These are phyloP conservation scores for Camelina hispida DNA, from an alignment of 345 rosid species.

Conservation along the genomic window DNA sequence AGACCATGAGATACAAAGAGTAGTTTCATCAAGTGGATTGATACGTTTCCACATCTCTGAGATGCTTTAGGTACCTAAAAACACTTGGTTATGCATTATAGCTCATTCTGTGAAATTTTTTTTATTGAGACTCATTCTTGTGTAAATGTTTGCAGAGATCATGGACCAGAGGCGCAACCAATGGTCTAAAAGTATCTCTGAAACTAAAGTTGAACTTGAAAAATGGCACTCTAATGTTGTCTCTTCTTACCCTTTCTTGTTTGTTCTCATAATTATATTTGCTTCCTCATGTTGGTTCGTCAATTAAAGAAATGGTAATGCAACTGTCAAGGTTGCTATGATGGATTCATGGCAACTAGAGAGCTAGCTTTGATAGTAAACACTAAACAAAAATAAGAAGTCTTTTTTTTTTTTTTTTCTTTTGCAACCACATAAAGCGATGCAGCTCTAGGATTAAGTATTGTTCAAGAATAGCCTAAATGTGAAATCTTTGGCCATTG, in stretches of 20 bases:
- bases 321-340: neutral
- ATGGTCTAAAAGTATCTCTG: neutral
- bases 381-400: too few species aligned
- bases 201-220: neutral
- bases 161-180: neutral
- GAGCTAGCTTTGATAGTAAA: neutral
- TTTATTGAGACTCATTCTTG: neutral
- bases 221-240: slow-evolving; percentile 1
- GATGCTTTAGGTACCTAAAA: slow-evolving; percentile 18
- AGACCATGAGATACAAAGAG: slow-evolving; percentile 81
- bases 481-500: neutral
- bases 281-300: neutral
- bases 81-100: neutral
- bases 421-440: too few species aligned
- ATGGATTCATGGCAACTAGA: neutral
- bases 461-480: neutral
- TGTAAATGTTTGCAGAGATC: slow-evolving; percentile 18
- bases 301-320: neutral
- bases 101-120: neutral
- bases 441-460: neutral
- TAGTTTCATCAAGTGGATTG: slow-evolving; percentile 39
- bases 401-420: too few species aligned
- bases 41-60: slow-evolving; percentile 38
- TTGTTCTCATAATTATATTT: neutral
- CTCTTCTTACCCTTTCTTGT: neutral